Evolutionary conservation across 257 asterid species (phyloP).

Genomic region (Capsicum rhomboideum): DNA sequence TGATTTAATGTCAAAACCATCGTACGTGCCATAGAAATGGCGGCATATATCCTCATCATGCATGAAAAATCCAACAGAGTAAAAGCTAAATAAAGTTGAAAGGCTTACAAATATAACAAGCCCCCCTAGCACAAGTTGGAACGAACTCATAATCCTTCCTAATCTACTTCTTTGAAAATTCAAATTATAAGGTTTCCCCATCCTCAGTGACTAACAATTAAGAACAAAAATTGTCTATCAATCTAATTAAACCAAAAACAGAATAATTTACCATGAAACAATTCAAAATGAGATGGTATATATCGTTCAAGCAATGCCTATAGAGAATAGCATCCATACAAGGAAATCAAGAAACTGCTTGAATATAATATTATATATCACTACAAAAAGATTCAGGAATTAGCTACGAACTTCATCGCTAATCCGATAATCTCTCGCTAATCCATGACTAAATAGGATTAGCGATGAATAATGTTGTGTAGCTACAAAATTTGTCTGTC

Average conservation of each 20-base stretch:
- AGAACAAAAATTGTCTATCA: neutral
- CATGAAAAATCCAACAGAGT: slow-evolving; percentile 56
- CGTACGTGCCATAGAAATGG: slow-evolving; percentile 30
- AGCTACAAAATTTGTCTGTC: too few species aligned
- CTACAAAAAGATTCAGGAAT: neutral
- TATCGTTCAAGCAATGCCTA: neutral
- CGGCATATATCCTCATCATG: slow-evolving; percentile 70
- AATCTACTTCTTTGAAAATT: slow-evolving; percentile 34
- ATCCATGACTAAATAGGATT: too few species aligned
- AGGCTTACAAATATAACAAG: slow-evolving; percentile 61
- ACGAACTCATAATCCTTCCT: slow-evolving; percentile 56
- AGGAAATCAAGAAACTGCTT: neutral
- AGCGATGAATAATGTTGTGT: too few species aligned
- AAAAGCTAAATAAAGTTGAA: slow-evolving; percentile 53
- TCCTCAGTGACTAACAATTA: neutral
- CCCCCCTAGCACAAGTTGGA: slow-evolving; percentile 53
- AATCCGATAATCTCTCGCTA: too few species aligned
- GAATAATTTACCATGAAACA: neutral
- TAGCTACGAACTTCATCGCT: neutral
- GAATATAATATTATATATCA: neutral
- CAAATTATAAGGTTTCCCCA: slow-evolving; percentile 24
- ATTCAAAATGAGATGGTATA: neutral
- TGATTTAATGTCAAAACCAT: slow-evolving; percentile 30
- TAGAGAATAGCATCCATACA: neutral
- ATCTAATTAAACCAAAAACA: neutral